Conservation (phyloP, 805 yeast genomes). For the Zygotorulaspora sp. region DNA sequence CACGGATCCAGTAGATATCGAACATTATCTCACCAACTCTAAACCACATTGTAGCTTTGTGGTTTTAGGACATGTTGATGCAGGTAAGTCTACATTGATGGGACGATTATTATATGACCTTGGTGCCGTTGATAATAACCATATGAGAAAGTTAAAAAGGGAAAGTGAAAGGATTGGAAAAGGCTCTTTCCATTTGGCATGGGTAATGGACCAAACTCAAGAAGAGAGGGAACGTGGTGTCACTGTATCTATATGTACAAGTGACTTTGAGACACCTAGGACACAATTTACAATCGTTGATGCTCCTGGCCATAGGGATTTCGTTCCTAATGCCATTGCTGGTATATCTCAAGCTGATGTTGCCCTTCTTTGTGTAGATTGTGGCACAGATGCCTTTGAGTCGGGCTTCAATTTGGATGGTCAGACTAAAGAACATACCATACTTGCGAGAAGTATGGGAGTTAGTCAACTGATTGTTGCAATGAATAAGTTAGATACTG, state of each 20-base stretch:
- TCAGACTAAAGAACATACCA: slow-evolving; percentile 95
- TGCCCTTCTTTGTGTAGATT: slow-evolving; percentile 91
- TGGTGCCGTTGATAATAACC: slow-evolving; percentile 94
- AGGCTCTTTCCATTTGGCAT: slow-evolving; percentile 97
- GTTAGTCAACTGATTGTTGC: slow-evolving; percentile 86
- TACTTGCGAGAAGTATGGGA: slow-evolving; percentile 95
- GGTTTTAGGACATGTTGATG: slow-evolving; percentile 99
- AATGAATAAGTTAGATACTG: slow-evolving; percentile 84
- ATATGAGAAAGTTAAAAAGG: slow-evolving; percentile 91
- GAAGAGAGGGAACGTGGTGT: slow-evolving; percentile 99
- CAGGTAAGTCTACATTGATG: slow-evolving; percentile 98
- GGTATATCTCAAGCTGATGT: slow-evolving; percentile 99
- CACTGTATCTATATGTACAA: slow-evolving; percentile 97
- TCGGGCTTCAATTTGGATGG: slow-evolving; percentile 98
- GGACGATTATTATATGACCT: slow-evolving; percentile 90
- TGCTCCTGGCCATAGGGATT: slow-evolving; percentile 99
- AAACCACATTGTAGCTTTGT: slow-evolving; percentile 95
- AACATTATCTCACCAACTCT: slow-evolving; percentile 78
- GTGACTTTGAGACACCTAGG: slow-evolving; percentile 90
- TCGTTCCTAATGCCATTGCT: slow-evolving; percentile 96
- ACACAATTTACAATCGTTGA: slow-evolving; percentile 95
- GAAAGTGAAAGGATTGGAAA: slow-evolving; percentile 98
- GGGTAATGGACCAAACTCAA: slow-evolving; percentile 99
- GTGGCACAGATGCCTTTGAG: slow-evolving; percentile 97
- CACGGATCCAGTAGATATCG: slow-evolving; percentile 49